phyloP scores from a whole-genome alignment of 805 yeast genomes.

The Scheffersomyces coipomensis region DNA sequence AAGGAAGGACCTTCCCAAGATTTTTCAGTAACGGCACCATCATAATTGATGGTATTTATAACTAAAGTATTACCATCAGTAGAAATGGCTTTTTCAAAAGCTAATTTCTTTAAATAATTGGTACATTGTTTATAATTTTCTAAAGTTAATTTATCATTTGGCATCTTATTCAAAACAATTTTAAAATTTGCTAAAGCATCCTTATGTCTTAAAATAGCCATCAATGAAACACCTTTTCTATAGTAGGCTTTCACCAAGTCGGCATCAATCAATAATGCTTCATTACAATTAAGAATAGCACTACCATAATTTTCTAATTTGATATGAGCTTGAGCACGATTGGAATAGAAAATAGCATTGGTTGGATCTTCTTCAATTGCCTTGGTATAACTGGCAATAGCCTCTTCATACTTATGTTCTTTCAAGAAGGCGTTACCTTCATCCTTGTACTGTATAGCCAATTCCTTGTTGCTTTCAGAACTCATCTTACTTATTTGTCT shows the following conservation, averaged over 20 bases:
- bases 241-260: conserved; percentile 77
- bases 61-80: conserved; percentile 59
- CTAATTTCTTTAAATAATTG: conserved; percentile 64
- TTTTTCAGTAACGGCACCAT: conserved; percentile 49
- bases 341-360: conserved; percentile 70
- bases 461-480: conserved; percentile 14
- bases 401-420: conserved; percentile 58
- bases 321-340: conserved; percentile 87
- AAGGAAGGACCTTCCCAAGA: conserved; percentile 61
- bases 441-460: conserved; percentile 56
- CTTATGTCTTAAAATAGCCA: conserved; percentile 73
- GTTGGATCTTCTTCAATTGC: conserved; percentile 67
- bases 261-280: conserved; percentile 67
- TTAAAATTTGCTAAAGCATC: conserved; percentile 72
- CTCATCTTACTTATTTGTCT: no score
- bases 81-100: conserved; percentile 85
- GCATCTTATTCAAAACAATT: conserved; percentile 57
- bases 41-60: conserved; percentile 47
- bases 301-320: conserved; percentile 83
- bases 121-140: conserved; percentile 62
- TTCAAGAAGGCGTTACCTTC: conserved; percentile 76
- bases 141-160: conserved; percentile 67
- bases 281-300: conserved; percentile 76
- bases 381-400: conserved; percentile 66
- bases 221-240: conserved; percentile 78